Evolutionary conservation across 768 basidiomycete species (phyloP).

Genomic region (Pleurotus citrinopileatus): DNA sequence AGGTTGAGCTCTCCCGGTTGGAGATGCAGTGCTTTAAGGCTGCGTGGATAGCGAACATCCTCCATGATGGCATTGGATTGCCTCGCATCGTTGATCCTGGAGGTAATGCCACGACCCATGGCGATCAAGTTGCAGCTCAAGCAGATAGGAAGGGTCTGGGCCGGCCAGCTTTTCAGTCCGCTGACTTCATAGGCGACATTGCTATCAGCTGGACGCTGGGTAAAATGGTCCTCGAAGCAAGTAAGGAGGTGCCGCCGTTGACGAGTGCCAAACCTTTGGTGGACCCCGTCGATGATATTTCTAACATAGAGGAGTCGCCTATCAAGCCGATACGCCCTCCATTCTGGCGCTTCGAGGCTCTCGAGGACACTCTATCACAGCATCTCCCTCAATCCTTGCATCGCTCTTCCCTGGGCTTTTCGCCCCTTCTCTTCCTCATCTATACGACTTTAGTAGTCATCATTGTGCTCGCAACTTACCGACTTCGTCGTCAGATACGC

Average conservation of each 20-base stretch:
- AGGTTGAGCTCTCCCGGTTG: constrained; percentile 80
- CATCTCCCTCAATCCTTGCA: constrained; percentile 64
- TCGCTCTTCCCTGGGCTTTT: constrained; percentile 68
- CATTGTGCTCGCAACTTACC: constrained; percentile 43
- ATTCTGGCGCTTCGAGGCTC: constrained; percentile 52
- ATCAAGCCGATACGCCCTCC: constrained; percentile 65
- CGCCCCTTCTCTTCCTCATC: constrained; percentile 60
- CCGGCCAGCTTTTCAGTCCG: constrained; percentile 82
- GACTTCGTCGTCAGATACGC: constrained; percentile 57
- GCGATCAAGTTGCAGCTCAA: constrained; percentile 68
- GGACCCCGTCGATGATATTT: constrained; percentile 70
- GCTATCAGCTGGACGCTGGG: constrained; percentile 98
- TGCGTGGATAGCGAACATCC: constrained; percentile 94
- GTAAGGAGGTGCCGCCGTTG: constrained; percentile 68
- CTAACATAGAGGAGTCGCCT: constrained; percentile 47
- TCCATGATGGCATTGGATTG: constrained; percentile 95
- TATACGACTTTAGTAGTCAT: constrained; percentile 44
- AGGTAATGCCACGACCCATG: constrained; percentile 70
- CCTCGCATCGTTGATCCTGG: constrained; percentile 86
- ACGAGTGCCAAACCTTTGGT: constrained; percentile 54
- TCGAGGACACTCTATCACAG: constrained; percentile 65
- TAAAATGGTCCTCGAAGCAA: constrained; percentile 98
- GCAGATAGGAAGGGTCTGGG: constrained; percentile 84
- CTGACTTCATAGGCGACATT: constrained; percentile 89
- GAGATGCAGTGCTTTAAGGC: constrained; percentile 99